These are phyloP conservation scores for Grosmannia serpens DNA, from an alignment of 2,329 filamentous ascomycete genomes.

Conservation along the genomic window DNA sequence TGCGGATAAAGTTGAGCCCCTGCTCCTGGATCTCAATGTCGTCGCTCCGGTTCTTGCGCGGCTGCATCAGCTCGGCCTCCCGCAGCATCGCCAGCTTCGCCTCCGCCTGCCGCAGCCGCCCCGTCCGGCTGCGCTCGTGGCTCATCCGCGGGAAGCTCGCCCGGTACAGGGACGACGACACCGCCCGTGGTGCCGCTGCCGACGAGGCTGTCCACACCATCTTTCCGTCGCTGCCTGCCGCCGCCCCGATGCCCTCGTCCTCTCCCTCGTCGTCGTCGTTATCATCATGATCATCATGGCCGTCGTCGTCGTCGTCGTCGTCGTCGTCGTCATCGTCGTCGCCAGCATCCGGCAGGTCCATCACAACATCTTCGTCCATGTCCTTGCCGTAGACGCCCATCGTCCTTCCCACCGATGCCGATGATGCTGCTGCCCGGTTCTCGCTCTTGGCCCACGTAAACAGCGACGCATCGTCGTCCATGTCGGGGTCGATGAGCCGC, in stretches of 20 bases:
- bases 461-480: slow-evolving; percentile 34
- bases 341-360: neutral
- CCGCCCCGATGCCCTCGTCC: neutral
- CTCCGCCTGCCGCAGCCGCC: slow-evolving; percentile 37
- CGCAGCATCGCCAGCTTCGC: slow-evolving; percentile 39
- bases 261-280: neutral
- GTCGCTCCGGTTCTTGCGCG: slow-evolving; percentile 59
- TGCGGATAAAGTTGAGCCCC: slow-evolving; percentile 78
- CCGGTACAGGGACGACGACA: slow-evolving; percentile 9
- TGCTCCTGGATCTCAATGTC: slow-evolving; percentile 85
- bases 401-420: slow-evolving; percentile 18
- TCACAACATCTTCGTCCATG: neutral
- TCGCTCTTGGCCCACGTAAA: slow-evolving; percentile 18
- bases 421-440: slow-evolving; percentile 7
- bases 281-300: neutral
- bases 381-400: neutral
- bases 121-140: slow-evolving; percentile 20
- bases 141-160: slow-evolving; percentile 9
- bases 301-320: neutral
- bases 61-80: slow-evolving; percentile 57
- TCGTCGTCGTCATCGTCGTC: too few relatives aligned
- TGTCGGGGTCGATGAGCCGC: slow-evolving; percentile 58
- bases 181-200: neutral
- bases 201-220: neutral
- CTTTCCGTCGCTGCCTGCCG: neutral